Percentiles rank a stretch among this genome's conserved stretches.
Conservation (phyloP, 192 early-diverging fungal species). For the Obelidium mucronatum region DNA sequence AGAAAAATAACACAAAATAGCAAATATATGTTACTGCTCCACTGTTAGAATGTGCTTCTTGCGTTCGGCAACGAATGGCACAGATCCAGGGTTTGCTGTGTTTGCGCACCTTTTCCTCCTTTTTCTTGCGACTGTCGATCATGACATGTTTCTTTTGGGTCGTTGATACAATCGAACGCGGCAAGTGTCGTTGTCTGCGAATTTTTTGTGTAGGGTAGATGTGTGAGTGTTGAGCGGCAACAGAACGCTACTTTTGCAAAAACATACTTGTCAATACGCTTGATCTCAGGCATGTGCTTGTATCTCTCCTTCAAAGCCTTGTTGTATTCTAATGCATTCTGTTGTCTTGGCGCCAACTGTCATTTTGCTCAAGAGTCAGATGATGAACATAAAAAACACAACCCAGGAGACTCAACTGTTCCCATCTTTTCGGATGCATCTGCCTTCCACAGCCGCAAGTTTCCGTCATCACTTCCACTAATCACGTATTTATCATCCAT, state of each 20-base stretch:
- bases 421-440: constrained; percentile 88
- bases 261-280: constrained; percentile 70
- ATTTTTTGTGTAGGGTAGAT: background rate
- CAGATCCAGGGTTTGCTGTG: constrained; percentile 71
- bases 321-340: constrained; percentile 77
- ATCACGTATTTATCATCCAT: constrained; percentile 96
- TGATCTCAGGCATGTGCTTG: constrained; percentile 89
- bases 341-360: constrained; percentile 72
- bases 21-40: constrained; percentile 29
- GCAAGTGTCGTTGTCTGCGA: constrained; percentile 83
- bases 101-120: constrained; percentile 92
- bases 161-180: constrained; percentile 82
- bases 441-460: constrained; percentile 96
- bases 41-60: constrained; percentile 58
- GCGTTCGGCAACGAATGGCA: constrained; percentile 56
- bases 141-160: constrained; percentile 82
- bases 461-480: constrained; percentile 97
- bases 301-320: constrained; percentile 93
- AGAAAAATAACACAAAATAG: background rate
- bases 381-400: constrained; percentile 20
- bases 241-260: background rate
- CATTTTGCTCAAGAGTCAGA: too few species aligned
- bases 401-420: constrained; percentile 44
- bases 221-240: constrained; percentile 11
- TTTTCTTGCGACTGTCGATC: constrained; percentile 78